A percentile compares a stretch with the other conserved stretches of the same genome.
phyloP scores from a whole-genome alignment of 495 filamentous ascomycete genomes.

The Neurospora sp. region DNA sequence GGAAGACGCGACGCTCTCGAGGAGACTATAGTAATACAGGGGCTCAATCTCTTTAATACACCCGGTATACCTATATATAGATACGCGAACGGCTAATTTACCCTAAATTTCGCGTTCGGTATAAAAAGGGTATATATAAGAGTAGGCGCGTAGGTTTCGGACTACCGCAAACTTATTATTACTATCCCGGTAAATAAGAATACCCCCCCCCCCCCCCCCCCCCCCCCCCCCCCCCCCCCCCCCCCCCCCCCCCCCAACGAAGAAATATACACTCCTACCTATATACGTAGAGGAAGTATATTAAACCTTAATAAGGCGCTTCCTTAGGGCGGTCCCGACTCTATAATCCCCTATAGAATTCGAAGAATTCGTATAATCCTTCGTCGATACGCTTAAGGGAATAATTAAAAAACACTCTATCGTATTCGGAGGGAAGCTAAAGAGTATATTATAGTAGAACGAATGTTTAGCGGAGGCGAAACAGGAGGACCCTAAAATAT shows the following conservation, averaged over 20 bases:
- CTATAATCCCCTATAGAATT: neutral
- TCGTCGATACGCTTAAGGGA: neutral
- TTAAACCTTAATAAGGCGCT: too few relatives aligned
- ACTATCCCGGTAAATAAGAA: neutral
- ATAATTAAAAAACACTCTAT: too few relatives aligned
- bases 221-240: too few relatives aligned
- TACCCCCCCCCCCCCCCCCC: too few relatives aligned
- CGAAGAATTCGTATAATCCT: neutral
- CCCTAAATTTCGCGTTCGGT: neutral
- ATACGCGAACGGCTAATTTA: neutral
- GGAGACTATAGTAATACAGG: neutral
- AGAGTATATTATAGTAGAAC: neutral
- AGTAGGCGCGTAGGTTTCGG: neutral
- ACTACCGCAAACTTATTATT: neutral
- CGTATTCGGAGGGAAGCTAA: too few relatives aligned
- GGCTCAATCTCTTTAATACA: neutral
- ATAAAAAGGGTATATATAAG: neutral
- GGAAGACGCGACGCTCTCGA: too few relatives aligned
- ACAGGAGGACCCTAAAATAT: too few relatives aligned
- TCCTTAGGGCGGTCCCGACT: too few relatives aligned
- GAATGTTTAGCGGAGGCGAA: too few relatives aligned
- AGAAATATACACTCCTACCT: too few relatives aligned
- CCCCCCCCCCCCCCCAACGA: too few relatives aligned
- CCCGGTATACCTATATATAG: neutral
- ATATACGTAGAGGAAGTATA: too few relatives aligned